These are phyloP conservation scores for Anethum foeniculum DNA, from an alignment of 140 eudicot genomes.

Conservation along the genomic window DNA sequence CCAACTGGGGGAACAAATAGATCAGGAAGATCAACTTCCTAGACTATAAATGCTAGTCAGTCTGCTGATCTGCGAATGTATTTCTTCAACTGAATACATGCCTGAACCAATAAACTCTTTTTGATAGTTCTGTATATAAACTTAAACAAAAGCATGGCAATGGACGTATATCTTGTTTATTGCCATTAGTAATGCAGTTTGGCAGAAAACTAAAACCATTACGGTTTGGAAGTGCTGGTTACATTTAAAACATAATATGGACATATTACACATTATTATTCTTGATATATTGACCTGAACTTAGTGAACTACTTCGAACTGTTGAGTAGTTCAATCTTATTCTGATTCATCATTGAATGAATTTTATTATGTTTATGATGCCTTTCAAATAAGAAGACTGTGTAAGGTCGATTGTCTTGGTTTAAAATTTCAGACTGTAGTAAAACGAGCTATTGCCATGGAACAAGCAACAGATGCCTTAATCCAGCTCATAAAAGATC, in stretches of 20 bases:
- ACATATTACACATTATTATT: background rate
- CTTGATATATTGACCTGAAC: background rate
- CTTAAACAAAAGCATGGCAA: background rate
- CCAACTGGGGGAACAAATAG: background rate
- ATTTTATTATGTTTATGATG: background rate
- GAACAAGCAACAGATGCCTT: conserved; percentile 85
- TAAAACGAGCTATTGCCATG: conserved; percentile 85
- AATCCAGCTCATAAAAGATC: conserved; percentile 79
- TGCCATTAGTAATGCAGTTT: background rate
- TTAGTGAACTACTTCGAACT: background rate
- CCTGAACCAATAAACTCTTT: background rate
- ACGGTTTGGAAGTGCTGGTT: background rate
- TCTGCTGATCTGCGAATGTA: background rate
- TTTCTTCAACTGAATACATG: background rate
- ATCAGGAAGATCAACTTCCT: background rate
- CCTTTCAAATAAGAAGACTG: background rate
- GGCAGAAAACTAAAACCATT: background rate
- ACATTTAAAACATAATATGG: background rate
- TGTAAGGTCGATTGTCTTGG: background rate
- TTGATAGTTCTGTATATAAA: background rate
- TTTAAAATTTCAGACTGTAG: conserved; percentile 59
- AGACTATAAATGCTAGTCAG: background rate
- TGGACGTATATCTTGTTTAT: background rate
- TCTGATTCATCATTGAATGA: background rate
- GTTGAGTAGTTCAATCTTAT: background rate